Evolutionary conservation across 2,329 filamentous ascomycete genomes (phyloP).

Genomic region (Paramyrothecium roridum): DNA sequence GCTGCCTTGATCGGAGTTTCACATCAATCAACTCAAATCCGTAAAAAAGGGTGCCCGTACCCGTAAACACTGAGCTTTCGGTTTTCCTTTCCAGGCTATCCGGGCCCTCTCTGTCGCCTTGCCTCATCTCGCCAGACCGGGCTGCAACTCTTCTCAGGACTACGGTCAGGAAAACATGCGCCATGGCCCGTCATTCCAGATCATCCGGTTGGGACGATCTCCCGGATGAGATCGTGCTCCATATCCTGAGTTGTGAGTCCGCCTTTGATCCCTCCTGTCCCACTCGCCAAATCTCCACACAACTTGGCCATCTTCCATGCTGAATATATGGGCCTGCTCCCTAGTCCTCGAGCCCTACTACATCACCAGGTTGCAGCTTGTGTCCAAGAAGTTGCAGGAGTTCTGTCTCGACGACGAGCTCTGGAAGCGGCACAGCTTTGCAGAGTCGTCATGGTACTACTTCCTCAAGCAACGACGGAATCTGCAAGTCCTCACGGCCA

Average conservation of each 20-base stretch:
- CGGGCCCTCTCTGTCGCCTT: no score
- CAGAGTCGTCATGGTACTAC: conserved; percentile 63
- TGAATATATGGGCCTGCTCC: conserved; percentile 1
- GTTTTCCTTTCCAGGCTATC: no score
- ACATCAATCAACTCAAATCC: not conserved
- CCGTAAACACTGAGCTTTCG: not conserved
- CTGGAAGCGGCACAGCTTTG: conserved; percentile 75
- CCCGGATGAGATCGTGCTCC: conserved; percentile 61
- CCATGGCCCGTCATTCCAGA: conserved; percentile 17
- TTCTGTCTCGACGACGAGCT: conserved; percentile 71
- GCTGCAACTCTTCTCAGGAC: no score
- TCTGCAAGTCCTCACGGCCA: conserved; percentile 25
- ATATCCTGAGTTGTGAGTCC: conserved; percentile 59
- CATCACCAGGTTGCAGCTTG: conserved; percentile 64
- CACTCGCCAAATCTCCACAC: conserved; percentile 6
- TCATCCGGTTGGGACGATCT: conserved; percentile 41
- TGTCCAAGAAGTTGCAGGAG: conserved; percentile 62
- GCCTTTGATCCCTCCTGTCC: not conserved
- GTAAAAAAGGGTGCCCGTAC: not conserved
- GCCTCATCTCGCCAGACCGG: no score
- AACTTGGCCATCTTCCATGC: conserved; percentile 13
- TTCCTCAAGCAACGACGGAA: conserved; percentile 44
- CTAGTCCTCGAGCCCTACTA: conserved; percentile 32
- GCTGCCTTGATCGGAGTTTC: not conserved
- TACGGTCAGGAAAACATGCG: conserved; percentile 9